A percentile compares a stretch with the other conserved stretches of the same genome.
phyloP scores from a whole-genome alignment of 2,329 filamentous ascomycete species.

The Magnaporthiopsis incrustans region DNA sequence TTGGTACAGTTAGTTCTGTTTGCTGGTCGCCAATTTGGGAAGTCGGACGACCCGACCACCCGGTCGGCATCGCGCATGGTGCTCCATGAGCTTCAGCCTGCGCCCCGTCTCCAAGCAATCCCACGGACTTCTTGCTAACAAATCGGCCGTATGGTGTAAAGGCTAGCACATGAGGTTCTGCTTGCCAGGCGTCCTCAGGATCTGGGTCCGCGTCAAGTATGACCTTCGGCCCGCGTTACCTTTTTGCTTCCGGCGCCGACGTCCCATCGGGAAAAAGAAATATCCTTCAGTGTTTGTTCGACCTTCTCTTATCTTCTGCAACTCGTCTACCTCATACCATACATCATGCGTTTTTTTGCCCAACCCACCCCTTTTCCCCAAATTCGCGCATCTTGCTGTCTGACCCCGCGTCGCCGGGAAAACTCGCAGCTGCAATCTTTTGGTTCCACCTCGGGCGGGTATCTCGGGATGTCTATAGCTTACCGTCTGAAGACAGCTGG shows the following conservation, averaged over 20 bases:
- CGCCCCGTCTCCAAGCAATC: too few species aligned
- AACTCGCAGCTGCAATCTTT: neutral
- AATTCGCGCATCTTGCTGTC: neutral
- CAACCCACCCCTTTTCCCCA: neutral
- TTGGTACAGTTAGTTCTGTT: too few species aligned
- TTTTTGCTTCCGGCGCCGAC: too few species aligned
- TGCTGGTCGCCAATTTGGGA: too few species aligned
- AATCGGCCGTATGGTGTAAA: conserved; percentile 4
- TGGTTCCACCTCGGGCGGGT: neutral
- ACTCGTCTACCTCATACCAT: too few species aligned
- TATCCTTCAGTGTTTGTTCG: neutral
- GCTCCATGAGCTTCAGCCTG: too few species aligned
- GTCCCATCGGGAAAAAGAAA: too few species aligned
- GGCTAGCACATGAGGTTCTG: conserved; percentile 9
- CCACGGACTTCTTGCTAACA: too few species aligned
- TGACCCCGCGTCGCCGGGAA: neutral
- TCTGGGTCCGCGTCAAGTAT: conserved; percentile 7
- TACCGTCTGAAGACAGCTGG: neutral
- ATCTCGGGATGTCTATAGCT: neutral
- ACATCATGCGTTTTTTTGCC: neutral
- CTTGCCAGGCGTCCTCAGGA: neutral
- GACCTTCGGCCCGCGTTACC: neutral
- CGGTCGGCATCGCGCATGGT: too few species aligned
- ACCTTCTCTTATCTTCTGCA: neutral
- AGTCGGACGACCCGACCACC: too few species aligned